Percentiles rank a stretch among this genome's conserved stretches.
phyloP scores from a whole-genome alignment of 2,329 filamentous ascomycete species.

The Colletotrichum karsti region DNA sequence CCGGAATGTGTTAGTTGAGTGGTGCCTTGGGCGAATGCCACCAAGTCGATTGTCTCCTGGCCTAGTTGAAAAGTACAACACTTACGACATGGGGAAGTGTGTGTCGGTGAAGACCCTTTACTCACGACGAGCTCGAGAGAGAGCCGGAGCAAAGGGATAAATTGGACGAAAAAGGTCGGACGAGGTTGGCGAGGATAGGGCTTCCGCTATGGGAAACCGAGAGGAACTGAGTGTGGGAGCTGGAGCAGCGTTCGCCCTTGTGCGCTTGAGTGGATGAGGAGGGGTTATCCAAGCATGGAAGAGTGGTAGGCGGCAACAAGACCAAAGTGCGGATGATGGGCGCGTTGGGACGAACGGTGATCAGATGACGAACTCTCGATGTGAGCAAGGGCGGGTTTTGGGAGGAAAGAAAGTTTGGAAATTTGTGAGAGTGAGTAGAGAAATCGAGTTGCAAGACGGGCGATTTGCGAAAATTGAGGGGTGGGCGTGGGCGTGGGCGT shows the following conservation, averaged over 20 bases:
- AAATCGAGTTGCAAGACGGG: constrained; percentile 16
- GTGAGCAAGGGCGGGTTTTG: not conserved
- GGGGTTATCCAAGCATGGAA: constrained; percentile 7
- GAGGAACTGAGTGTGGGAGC: not conserved
- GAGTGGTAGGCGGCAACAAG: not conserved
- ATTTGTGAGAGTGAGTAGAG: not conserved
- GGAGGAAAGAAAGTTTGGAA: constrained; percentile 1
- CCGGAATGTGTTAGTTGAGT: constrained; percentile 30
- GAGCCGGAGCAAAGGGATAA: constrained; percentile 53
- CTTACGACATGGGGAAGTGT: constrained; percentile 47
- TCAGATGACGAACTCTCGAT: constrained; percentile 12
- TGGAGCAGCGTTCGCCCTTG: constrained; percentile 23
- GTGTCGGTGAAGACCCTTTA: constrained; percentile 47
- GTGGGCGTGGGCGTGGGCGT: too few relatives aligned
- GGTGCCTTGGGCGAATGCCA: constrained; percentile 22
- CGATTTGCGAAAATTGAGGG: constrained; percentile 27
- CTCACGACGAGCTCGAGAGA: constrained; percentile 56
- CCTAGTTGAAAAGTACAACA: constrained; percentile 30
- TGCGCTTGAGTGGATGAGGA: not conserved
- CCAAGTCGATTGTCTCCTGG: constrained; percentile 26
- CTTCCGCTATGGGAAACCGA: constrained; percentile 3
- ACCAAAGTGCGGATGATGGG: constrained; percentile 2
- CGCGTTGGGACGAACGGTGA: not conserved
- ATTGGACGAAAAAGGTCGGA: constrained; percentile 28
- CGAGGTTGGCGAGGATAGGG: constrained; percentile 15